Evolutionary conservation across 257 asterid species (phyloP).

Genomic region (Ballota nigra): DNA sequence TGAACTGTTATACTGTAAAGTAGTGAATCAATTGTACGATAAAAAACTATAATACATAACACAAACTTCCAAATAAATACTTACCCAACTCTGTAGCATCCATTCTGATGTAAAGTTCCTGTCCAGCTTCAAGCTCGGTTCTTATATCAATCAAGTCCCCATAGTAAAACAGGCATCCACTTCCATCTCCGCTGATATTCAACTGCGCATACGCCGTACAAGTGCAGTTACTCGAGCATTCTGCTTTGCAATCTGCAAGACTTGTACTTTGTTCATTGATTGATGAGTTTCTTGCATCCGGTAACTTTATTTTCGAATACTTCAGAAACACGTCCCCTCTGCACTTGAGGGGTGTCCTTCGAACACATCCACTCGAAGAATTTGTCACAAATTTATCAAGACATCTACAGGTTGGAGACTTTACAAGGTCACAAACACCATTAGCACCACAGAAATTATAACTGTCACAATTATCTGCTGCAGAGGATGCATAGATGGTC

Average conservation of each 20-base stretch:
- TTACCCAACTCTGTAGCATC: constrained; percentile 34
- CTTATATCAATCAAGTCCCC: constrained; percentile 40
- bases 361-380: constrained; percentile 31
- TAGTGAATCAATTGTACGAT: too few species aligned
- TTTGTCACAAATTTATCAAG: constrained; percentile 27
- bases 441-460: constrained; percentile 3
- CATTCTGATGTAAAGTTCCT: constrained; percentile 36
- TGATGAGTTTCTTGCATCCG: constrained; percentile 29
- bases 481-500: not conserved
- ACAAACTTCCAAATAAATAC: not conserved
- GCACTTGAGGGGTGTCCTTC: constrained; percentile 27
- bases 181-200: constrained; percentile 15
- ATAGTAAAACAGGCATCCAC: constrained; percentile 41
- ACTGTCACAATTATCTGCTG: not conserved
- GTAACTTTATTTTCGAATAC: constrained; percentile 30
- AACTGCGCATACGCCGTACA: constrained; percentile 39
- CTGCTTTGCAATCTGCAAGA: constrained; percentile 32
- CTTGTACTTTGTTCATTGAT: constrained; percentile 5
- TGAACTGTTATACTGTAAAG: too few species aligned
- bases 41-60: too few species aligned
- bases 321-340: constrained; percentile 22
- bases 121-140: not conserved
- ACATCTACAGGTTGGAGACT: constrained; percentile 2
- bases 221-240: constrained; percentile 37
- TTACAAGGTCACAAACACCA: not conserved